phyloP scores from a whole-genome alignment of 2,329 filamentous ascomycete species.

The Helotiales sp. region DNA sequence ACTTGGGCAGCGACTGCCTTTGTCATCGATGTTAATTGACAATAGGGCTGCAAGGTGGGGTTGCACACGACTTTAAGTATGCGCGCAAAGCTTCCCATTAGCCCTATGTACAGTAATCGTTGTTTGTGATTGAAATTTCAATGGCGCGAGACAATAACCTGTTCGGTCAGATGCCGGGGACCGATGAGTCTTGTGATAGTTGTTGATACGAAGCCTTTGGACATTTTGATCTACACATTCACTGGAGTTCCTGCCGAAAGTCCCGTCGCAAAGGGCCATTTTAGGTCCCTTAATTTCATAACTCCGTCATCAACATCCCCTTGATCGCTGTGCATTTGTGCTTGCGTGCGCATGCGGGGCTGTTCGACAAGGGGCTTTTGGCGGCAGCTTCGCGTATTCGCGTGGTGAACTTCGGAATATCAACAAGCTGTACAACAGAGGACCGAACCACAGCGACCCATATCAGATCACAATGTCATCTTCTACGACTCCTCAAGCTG shows the following conservation, averaged over 20 bases:
- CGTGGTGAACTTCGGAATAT: neutral
- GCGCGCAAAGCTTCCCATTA: neutral
- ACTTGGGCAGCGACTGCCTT: conserved; percentile 2
- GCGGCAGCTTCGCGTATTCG: conserved; percentile 1
- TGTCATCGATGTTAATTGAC: conserved; percentile 18
- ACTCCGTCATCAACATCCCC: conserved; percentile 7
- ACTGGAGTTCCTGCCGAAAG: neutral
- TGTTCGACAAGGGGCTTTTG: neutral
- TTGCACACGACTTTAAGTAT: neutral
- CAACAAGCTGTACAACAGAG: neutral
- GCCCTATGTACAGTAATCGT: too few species aligned
- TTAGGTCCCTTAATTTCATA: neutral
- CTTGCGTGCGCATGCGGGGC: neutral
- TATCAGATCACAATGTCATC: conserved; percentile 21
- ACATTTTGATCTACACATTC: neutral
- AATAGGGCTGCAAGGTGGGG: neutral
- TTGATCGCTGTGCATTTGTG: neutral
- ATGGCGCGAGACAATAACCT: neutral
- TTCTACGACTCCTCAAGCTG: conserved; percentile 31
- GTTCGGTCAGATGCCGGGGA: conserved; percentile 2
- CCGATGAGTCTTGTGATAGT: neutral
- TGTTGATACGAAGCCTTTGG: neutral
- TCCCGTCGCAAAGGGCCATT: neutral
- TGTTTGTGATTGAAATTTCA: too few species aligned
- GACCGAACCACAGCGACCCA: neutral